Evolutionary conservation across 2,329 filamentous ascomycete genomes (phyloP).

Genomic region (Scorias spongiosa): DNA sequence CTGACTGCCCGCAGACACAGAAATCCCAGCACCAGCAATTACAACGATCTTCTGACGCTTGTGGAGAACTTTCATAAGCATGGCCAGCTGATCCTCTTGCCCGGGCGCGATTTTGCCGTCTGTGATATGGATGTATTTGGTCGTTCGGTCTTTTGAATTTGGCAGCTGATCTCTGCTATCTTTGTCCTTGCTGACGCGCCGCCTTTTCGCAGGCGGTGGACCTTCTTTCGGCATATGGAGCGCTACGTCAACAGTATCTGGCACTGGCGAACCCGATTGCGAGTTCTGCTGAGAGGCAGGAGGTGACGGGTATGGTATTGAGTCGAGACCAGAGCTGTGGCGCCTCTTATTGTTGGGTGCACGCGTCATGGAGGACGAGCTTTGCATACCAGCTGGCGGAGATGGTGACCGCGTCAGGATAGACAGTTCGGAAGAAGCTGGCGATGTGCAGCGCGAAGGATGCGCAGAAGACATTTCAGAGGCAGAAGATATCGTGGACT

Average conservation of each 20-base stretch:
- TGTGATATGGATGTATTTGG: constrained; percentile 64
- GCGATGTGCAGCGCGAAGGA: constrained; percentile 6
- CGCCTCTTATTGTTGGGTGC: background rate
- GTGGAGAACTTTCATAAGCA: constrained; percentile 58
- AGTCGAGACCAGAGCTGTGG: background rate
- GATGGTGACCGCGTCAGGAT: constrained; percentile 24
- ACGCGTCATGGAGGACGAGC: background rate
- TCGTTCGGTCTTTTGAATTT: constrained; percentile 43
- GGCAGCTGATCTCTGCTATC: background rate
- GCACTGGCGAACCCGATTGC: constrained; percentile 29
- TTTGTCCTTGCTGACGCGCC: constrained; percentile 44
- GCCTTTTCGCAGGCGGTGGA: constrained; percentile 59
- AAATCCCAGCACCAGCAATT: constrained; percentile 91
- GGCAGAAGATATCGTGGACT: background rate
- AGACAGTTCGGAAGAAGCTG: constrained; percentile 23
- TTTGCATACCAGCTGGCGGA: constrained; percentile 15
- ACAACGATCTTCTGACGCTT: constrained; percentile 95
- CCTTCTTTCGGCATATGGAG: constrained; percentile 39
- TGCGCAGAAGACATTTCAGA: constrained; percentile 1
- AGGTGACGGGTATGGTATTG: constrained; percentile 13
- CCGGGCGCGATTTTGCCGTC: constrained; percentile 36
- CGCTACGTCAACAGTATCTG: constrained; percentile 15
- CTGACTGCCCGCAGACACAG: constrained; percentile 82
- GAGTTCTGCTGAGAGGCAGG: constrained; percentile 31
- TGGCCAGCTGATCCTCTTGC: constrained; percentile 49